Conservation (phyloP, 345 rosid species). For the Pseudoturritis turrita region DNA sequence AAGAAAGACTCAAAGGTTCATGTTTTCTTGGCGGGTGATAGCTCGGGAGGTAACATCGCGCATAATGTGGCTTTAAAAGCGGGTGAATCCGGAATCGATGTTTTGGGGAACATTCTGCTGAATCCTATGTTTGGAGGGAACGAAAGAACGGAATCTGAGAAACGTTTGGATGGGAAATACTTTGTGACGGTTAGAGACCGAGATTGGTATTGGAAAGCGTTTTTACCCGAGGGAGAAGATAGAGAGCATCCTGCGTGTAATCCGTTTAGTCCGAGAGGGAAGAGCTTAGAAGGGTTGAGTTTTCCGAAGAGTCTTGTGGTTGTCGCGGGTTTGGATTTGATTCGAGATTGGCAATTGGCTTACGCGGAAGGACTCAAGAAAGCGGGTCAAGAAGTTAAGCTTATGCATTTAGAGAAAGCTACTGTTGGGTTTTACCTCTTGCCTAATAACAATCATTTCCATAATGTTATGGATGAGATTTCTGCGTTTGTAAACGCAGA, state of each 20-base stretch:
- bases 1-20: conserved; percentile 65
- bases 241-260: conserved; percentile 91
- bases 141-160: conserved; percentile 80
- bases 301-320: conserved; percentile 82
- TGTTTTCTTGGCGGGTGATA: conserved; percentile 82
- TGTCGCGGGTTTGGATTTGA: conserved; percentile 85
- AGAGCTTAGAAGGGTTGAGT: conserved; percentile 46
- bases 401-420: conserved; percentile 62
- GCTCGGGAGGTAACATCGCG: conserved; percentile 88
- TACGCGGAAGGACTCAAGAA: conserved; percentile 67
- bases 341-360: conserved; percentile 79
- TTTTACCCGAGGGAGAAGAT: conserved; percentile 70
- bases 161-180: conserved; percentile 68
- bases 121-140: conserved; percentile 93
- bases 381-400: conserved; percentile 68
- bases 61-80: conserved; percentile 81
- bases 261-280: conserved; percentile 68
- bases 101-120: conserved; percentile 68
- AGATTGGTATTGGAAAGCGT: conserved; percentile 97
- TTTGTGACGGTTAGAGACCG: conserved; percentile 69
- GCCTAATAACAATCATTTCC: conserved; percentile 76
- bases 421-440: conserved; percentile 86
- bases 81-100: conserved; percentile 49
- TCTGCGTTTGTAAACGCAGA: conserved; percentile 50
- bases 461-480: conserved; percentile 73